phyloP scores from a whole-genome alignment of 2,329 filamentous ascomycete species.

The Metarhizium robertsii region DNA sequence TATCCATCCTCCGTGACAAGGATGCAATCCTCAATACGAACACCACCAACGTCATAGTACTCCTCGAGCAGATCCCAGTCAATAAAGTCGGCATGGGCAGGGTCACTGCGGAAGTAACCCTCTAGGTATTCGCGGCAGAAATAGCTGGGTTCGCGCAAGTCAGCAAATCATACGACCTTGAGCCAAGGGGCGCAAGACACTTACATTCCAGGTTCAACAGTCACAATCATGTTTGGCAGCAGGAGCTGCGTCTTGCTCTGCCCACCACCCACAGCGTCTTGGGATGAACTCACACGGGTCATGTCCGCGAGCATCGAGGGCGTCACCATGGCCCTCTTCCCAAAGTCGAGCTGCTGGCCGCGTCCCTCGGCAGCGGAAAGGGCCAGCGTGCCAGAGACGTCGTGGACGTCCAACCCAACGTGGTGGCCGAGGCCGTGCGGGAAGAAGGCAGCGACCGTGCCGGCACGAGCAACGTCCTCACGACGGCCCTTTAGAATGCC shows the following conservation, averaged over 20 bases:
- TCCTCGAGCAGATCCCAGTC: constrained; percentile 53
- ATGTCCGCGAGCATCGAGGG: constrained; percentile 21
- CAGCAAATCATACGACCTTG: not conserved
- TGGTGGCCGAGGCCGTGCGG: constrained; percentile 58
- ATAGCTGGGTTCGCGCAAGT: constrained; percentile 40
- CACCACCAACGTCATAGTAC: constrained; percentile 76
- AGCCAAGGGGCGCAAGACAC: constrained; percentile 13
- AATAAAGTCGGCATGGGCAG: constrained; percentile 53
- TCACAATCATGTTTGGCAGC: constrained; percentile 59
- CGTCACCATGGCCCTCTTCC: constrained; percentile 33
- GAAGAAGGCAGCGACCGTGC: constrained; percentile 53
- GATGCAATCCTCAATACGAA: constrained; percentile 87
- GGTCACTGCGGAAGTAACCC: constrained; percentile 53
- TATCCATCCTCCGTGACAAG: constrained; percentile 68
- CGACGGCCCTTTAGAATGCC: constrained; percentile 61
- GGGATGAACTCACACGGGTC: not conserved
- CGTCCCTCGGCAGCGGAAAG: constrained; percentile 23
- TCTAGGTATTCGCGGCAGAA: constrained; percentile 68
- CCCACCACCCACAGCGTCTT: constrained; percentile 9
- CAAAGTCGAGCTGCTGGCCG: constrained; percentile 20
- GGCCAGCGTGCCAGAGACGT: constrained; percentile 34
- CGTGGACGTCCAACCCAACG: constrained; percentile 56
- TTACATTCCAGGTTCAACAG: constrained; percentile 67
- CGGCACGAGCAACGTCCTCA: constrained; percentile 42
- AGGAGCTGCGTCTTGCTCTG: constrained; percentile 31